Evolutionary conservation across 2,329 filamentous ascomycete species (phyloP).

Genomic region (Xylaria sp.): DNA sequence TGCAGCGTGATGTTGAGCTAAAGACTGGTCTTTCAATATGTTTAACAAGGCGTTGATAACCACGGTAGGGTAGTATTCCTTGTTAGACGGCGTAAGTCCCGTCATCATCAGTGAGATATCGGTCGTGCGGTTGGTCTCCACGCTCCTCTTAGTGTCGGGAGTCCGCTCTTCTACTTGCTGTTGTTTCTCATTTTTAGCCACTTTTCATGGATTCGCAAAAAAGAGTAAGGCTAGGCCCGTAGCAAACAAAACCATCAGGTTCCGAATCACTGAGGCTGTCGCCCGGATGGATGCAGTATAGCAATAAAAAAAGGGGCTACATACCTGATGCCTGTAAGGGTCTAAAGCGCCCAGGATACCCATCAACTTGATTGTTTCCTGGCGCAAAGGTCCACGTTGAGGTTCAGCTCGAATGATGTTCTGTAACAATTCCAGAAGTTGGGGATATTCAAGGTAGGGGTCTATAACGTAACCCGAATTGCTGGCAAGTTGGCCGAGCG

Average conservation of each 20-base stretch:
- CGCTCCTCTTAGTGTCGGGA: conserved; percentile 69
- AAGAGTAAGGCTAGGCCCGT: background rate
- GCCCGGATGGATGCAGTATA: conserved; percentile 15
- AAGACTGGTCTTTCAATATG: conserved; percentile 83
- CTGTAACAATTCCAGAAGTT: conserved; percentile 86
- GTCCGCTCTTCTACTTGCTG: conserved; percentile 81
- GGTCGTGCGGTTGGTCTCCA: conserved; percentile 63
- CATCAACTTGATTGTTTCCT: conserved; percentile 94
- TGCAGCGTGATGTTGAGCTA: conserved; percentile 84
- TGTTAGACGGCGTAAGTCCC: conserved; percentile 89
- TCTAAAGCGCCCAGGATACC: conserved; percentile 92
- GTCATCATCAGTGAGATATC: conserved; percentile 99
- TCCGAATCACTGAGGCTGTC: too few relatives aligned
- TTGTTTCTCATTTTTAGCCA: conserved; percentile 22
- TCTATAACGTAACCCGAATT: conserved; percentile 97
- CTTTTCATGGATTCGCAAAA: background rate
- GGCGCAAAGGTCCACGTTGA: conserved; percentile 74
- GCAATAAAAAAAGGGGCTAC: conserved; percentile 16
- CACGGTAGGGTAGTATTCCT: conserved; percentile 97
- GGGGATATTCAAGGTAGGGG: conserved; percentile 90
- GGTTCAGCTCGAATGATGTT: conserved; percentile 89
- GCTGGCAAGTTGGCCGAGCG: conserved; percentile 85
- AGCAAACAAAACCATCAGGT: background rate
- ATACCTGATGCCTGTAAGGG: conserved; percentile 84
- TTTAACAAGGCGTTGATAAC: conserved; percentile 93